These are phyloP conservation scores for Coemansia sp. DNA, from an alignment of 192 early-diverging fungal species.

Conservation along the genomic window DNA sequence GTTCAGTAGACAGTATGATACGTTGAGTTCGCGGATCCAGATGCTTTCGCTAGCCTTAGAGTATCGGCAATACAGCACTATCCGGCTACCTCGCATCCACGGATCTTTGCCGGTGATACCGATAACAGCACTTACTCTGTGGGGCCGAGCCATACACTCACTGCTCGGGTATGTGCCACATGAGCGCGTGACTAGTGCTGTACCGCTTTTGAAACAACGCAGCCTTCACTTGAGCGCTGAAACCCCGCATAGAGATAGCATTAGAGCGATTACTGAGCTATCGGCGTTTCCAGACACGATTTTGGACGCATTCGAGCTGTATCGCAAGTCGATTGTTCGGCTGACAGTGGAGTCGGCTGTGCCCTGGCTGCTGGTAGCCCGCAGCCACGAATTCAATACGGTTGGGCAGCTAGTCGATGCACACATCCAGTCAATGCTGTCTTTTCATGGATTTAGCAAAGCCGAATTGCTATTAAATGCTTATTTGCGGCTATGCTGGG, in stretches of 20 bases:
- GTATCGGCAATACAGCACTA: conserved; percentile 35
- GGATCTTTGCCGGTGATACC: conserved; percentile 35
- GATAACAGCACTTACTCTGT: conserved; percentile 37
- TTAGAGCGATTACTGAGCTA: conserved; percentile 10
- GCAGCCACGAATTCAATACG: conserved; percentile 21
- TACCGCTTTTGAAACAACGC: conserved; percentile 23
- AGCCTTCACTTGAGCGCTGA: background rate
- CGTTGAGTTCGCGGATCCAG: conserved; percentile 37
- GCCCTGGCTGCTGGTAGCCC: conserved; percentile 45
- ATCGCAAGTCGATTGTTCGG: conserved; percentile 8
- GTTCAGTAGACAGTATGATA: conserved; percentile 18
- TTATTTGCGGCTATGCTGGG: conserved; percentile 27
- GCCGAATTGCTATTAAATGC: conserved; percentile 34
- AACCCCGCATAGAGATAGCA: background rate
- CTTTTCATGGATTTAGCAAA: conserved; percentile 11
- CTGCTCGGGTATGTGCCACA: conserved; percentile 37
- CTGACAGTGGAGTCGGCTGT: conserved; percentile 29
- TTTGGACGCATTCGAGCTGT: conserved; percentile 24
- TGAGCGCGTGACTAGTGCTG: conserved; percentile 38
- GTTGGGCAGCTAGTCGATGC: conserved; percentile 5
- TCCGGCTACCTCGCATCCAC: conserved; percentile 29
- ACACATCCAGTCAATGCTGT: conserved; percentile 21
- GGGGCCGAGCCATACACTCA: conserved; percentile 40
- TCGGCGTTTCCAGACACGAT: conserved; percentile 27
- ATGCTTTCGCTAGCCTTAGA: conserved; percentile 42